Conservation (phyloP, 2,329 filamentous ascomycete genomes). For the Ceratocystis albifundus region DNA sequence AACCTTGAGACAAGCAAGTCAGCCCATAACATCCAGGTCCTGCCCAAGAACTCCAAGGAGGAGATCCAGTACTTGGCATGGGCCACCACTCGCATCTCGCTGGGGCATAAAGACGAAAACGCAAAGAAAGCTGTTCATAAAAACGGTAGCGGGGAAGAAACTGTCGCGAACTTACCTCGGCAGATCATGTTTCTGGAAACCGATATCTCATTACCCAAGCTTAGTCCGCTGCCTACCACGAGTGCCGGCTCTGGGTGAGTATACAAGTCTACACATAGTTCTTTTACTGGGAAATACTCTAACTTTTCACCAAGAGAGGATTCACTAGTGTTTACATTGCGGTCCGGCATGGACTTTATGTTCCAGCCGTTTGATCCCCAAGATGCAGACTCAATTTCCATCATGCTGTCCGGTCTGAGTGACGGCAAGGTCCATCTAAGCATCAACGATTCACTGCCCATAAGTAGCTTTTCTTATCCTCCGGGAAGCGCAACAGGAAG, state of each 20-base stretch:
- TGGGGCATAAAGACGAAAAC: background rate
- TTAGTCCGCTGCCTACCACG: constrained; percentile 54
- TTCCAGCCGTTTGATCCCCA: constrained; percentile 52
- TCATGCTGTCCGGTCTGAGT: constrained; percentile 62
- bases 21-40: constrained; percentile 56
- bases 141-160: constrained; percentile 1
- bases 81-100: constrained; percentile 18
- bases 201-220: constrained; percentile 61
- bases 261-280: background rate
- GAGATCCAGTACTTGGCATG: constrained; percentile 20
- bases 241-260: constrained; percentile 53
- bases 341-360: constrained; percentile 56
- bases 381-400: constrained; percentile 63
- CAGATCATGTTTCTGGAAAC: constrained; percentile 66
- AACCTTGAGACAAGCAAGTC: constrained; percentile 72
- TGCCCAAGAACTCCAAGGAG: constrained; percentile 27
- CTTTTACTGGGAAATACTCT: background rate
- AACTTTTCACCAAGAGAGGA: constrained; percentile 34
- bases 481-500: constrained; percentile 26
- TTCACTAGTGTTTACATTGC: constrained; percentile 55
- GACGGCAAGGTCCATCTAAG: constrained; percentile 63
- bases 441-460: constrained; percentile 75
- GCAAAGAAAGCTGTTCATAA: constrained; percentile 20
- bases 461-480: constrained; percentile 52
- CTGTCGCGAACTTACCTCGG: constrained; percentile 48